Base-by-base conservation (phyloP, 768 basidiomycete species). In the Sporobolomyces phaffii region DNA sequence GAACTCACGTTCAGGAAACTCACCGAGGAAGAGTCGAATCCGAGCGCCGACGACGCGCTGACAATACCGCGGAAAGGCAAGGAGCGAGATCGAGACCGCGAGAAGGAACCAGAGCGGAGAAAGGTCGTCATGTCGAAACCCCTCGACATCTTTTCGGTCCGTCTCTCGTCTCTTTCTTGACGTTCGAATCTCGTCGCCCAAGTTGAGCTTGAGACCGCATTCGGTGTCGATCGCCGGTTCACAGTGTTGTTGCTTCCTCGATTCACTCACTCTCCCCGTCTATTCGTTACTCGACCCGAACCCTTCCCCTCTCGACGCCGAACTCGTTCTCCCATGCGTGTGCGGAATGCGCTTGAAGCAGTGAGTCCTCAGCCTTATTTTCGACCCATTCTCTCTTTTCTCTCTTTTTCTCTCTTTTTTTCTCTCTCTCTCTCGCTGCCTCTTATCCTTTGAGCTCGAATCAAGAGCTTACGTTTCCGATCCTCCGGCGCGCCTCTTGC, bases 171-270 rank as follows among this genome's bases (percentile, higher is more conserved):
- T 24, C 24, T 2, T 40, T 14, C 11, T 5, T 28, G 13, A n/a
- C n/a, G 8, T 36, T 1, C 20, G 17, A 13, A 8, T 1, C 24
- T 8, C 8, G n/a, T 20, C 9, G 34, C n/a, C 34, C 10, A 3
- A 26, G n/a, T 44, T 2, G 15, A 17, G 20, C 9, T 7, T 11
- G 11, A 7, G 44, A 45, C n/a, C 28, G 26, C 6, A 6, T 22
- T 18, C 47, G n/a, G n/a, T 41, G 10, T n/a, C 49, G 5, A 38
- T 51, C n/a, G 10, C n/a, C n/a, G n/a, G n/a, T 53, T 38, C 38
- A 26, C 58, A 67, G 70, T 72, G 70, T 45, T 72, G 65, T 51
- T 72, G 70, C 60, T 72, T 72, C 60, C 51, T 72, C 54, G 70
- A 72, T 33, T 64, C 62, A 0, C 63, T 72, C 40, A 68, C 70